These are phyloP conservation scores for Rhinocladiella similis DNA, from an alignment of 2,329 filamentous ascomycete species.

Conservation along the genomic window DNA sequence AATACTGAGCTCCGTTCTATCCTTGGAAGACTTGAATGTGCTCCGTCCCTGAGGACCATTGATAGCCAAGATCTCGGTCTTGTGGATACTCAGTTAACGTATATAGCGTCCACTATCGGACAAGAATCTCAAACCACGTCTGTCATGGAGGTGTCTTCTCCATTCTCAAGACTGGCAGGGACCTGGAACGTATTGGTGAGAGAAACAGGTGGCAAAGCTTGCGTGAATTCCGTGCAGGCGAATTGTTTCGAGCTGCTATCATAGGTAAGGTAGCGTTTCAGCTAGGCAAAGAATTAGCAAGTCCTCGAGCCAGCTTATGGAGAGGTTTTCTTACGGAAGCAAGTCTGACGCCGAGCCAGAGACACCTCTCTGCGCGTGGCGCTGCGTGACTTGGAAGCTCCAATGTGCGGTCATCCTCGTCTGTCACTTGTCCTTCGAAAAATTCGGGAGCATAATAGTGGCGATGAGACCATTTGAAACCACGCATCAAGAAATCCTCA, in stretches of 20 bases:
- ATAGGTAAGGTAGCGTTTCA: slow-evolving; percentile 43
- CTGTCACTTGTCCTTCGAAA: slow-evolving; percentile 50
- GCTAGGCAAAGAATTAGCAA: slow-evolving; percentile 21
- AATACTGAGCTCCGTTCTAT: background rate
- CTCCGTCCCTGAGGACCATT: too few species aligned
- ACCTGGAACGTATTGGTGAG: slow-evolving; percentile 16
- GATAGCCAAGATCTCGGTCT: too few species aligned
- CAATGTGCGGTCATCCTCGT: slow-evolving; percentile 56
- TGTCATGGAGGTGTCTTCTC: slow-evolving; percentile 14
- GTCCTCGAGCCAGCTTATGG: background rate
- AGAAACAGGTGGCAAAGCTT: slow-evolving; percentile 4
- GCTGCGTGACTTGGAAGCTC: slow-evolving; percentile 51
- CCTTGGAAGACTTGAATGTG: background rate
- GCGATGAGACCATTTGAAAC: slow-evolving; percentile 52
- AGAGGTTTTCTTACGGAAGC: slow-evolving; percentile 39
- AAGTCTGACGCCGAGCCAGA: slow-evolving; percentile 50
- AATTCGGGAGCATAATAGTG: slow-evolving; percentile 51
- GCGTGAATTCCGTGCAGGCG: slow-evolving; percentile 30
- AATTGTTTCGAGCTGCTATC: slow-evolving; percentile 34
- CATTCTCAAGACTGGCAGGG: background rate
- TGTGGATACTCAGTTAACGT: background rate
- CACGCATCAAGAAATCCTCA: slow-evolving; percentile 61
- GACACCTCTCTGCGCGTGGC: slow-evolving; percentile 52
- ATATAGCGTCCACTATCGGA: background rate
- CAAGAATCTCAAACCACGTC: slow-evolving; percentile 1